Evolutionary conservation across 148 eudicot genomes (phyloP).

Genomic region (Agrostemma githago): DNA sequence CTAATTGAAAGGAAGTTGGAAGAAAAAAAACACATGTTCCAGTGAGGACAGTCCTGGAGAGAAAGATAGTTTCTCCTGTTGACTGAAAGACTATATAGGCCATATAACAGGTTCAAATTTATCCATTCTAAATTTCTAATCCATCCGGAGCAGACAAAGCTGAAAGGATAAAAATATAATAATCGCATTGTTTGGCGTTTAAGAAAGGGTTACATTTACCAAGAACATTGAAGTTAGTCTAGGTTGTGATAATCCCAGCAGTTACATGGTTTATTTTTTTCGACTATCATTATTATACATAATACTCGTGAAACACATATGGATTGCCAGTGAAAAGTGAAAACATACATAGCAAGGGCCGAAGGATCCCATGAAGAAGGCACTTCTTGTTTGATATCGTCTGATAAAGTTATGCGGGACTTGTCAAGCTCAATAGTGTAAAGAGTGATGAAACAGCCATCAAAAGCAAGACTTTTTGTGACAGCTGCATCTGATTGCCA

Average conservation of each 20-base stretch:
- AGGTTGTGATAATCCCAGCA: not conserved
- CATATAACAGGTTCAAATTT: not conserved
- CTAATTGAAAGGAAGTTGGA: not conserved
- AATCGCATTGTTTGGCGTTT: not conserved
- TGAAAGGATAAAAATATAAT: not conserved
- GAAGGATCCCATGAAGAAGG: conserved; percentile 88
- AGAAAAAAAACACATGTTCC: not conserved
- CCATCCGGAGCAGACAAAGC: not conserved
- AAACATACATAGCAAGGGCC: conserved; percentile 78
- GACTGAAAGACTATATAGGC: no score
- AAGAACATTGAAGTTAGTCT: not conserved
- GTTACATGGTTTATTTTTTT: not conserved
- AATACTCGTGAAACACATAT: not conserved
- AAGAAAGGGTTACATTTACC: not conserved
- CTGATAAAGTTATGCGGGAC: conserved; percentile 57
- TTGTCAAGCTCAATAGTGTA: conserved; percentile 74
- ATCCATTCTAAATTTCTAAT: not conserved
- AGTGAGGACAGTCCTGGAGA: not conserved
- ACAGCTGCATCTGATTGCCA: conserved; percentile 87
- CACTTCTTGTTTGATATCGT: conserved; percentile 72
- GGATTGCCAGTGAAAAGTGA: not conserved
- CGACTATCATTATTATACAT: not conserved
- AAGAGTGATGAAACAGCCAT: conserved; percentile 82
- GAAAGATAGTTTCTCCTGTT: not conserved
- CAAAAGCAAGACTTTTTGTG: conserved; percentile 76